phyloP scores from a whole-genome alignment of 768 basidiomycete species.

The Mycena vitilis region DNA sequence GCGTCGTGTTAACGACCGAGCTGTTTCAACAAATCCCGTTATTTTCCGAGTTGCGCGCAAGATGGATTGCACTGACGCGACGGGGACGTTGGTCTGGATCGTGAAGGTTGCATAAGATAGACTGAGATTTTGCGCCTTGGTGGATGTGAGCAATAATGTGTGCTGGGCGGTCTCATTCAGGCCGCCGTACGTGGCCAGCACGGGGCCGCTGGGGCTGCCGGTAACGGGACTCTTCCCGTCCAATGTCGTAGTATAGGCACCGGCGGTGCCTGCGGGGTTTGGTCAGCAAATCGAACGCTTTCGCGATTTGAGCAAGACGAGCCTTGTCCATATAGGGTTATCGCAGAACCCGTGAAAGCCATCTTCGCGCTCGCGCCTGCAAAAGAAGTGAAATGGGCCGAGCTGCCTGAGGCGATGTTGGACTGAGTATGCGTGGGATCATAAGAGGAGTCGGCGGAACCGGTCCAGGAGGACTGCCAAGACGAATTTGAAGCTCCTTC shows the following conservation, averaged over 20 bases:
- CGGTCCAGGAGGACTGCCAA: conserved; percentile 34
- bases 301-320: too few species aligned
- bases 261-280: conserved; percentile 14
- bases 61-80: conserved; percentile 6
- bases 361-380: conserved; percentile 33
- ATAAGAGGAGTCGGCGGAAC: conserved; percentile 31
- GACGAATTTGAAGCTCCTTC: conserved; percentile 24
- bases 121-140: conserved; percentile 24
- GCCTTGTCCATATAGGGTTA: conserved; percentile 31
- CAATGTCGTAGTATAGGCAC: conserved; percentile 34
- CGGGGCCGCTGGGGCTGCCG: conserved; percentile 18
- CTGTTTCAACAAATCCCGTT: not conserved
- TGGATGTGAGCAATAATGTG: conserved; percentile 33
- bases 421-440: conserved; percentile 28
- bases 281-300: too few species aligned
- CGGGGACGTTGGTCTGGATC: conserved; percentile 15
- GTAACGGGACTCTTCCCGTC: conserved; percentile 21
- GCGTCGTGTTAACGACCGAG: conserved; percentile 22
- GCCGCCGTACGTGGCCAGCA: conserved; percentile 33
- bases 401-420: conserved; percentile 31
- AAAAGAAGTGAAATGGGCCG: conserved; percentile 30
- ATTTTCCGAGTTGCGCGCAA: not conserved
- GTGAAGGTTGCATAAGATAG: conserved; percentile 32
- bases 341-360: conserved; percentile 33
- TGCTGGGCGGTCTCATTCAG: conserved; percentile 29